Base-by-base conservation (phyloP, 148 eudicot species). In the Selenicereus undatus region DNA sequence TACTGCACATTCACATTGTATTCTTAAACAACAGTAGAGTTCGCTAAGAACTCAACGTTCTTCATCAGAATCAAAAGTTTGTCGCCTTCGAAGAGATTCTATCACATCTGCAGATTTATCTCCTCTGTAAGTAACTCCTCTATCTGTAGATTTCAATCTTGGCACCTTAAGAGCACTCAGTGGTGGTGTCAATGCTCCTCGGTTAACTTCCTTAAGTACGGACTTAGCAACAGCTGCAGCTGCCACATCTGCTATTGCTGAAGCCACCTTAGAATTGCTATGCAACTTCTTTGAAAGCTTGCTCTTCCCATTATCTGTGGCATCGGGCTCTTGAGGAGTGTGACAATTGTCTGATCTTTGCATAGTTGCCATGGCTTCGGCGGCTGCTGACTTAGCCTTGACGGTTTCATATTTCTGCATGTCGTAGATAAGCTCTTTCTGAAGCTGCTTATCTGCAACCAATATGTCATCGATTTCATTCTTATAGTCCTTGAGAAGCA, bases 401-500 rank as follows among this genome's bases (percentile, higher is more conserved):
- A 73, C 79, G 0, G 88, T 69, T 62, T 96, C 99, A 9, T 92
- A 96, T 81, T 90, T 96, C 36, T 96, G 89, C 83, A 96, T 89
- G 84, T 96, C 99, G 10, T 96, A 96, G 27, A 91, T 83, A 73
- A 94, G 91, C 84, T 96, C 99, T 78, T 91, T 96, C 88, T 87
- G 97, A 24, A 96, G 93, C 86, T 96, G 99, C 83, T 88, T 89
- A 86, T 96, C 99, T 1, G 99, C 97, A 64, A 96, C 89, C 81
- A 96, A 72, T 22, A 96, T 87, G 65, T 94, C 98, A 20, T 96
- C 99, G 36, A 96, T 96, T 84, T 96, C 99, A 39, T 89, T 94
- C 83, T 96, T 96, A 90, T 96, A 96, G 81, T 96, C 99, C 81
- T 96, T 96, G 86, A 96, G 99, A 73, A 96, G 89, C 71, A 81